These are phyloP conservation scores for Knufia petricola DNA, from an alignment of 2,329 filamentous ascomycete species.

Conservation along the genomic window DNA sequence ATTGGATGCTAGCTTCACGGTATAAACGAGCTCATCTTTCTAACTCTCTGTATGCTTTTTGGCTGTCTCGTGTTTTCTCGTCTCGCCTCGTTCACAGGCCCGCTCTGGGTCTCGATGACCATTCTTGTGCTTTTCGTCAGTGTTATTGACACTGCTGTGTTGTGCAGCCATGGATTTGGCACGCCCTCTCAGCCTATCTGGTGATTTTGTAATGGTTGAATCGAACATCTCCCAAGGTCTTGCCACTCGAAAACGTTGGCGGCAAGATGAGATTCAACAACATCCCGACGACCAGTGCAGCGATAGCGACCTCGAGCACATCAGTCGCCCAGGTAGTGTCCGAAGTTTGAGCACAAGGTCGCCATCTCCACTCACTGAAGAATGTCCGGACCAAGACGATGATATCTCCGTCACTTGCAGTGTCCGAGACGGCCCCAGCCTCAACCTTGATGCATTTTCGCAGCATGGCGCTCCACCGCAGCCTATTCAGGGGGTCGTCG, in stretches of 20 bases:
- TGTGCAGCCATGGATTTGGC: background rate
- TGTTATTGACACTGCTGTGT: background rate
- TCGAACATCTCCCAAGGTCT: background rate
- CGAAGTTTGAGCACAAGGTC: background rate
- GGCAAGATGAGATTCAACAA: background rate
- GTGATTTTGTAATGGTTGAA: background rate
- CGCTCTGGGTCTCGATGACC: too few species aligned
- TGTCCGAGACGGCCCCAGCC: background rate
- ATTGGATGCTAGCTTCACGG: too few species aligned
- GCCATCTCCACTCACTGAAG: background rate
- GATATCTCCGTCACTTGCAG: background rate
- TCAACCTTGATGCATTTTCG: background rate
- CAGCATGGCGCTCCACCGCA: too few species aligned
- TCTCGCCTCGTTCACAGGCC: too few species aligned
- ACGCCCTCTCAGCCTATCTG: background rate
- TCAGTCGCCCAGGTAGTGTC: conserved; percentile 1
- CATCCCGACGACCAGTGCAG: background rate
- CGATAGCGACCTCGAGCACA: background rate
- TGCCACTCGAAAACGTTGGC: background rate
- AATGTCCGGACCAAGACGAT: background rate
- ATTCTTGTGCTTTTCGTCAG: too few species aligned
- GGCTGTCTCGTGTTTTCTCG: too few species aligned
- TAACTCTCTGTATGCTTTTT: too few species aligned
- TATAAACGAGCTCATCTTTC: too few species aligned
- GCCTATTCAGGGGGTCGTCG: too few species aligned